phyloP scores from a whole-genome alignment of 495 filamentous ascomycete genomes.

The Platismatia glauca region DNA sequence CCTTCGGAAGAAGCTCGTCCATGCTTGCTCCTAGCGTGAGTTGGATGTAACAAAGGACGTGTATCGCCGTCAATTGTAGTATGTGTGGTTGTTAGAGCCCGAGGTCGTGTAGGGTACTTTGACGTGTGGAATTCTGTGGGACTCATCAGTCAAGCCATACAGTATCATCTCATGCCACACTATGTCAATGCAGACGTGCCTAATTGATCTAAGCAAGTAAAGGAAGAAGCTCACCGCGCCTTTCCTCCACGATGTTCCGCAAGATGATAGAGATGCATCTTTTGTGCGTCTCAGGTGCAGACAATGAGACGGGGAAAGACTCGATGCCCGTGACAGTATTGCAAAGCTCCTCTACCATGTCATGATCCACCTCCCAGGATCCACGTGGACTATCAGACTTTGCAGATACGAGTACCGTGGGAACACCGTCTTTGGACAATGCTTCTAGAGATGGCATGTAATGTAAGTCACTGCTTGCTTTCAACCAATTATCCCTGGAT shows the following conservation, averaged over 20 bases:
- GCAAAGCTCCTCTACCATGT: slow-evolving; percentile 48
- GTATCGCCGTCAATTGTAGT: neutral
- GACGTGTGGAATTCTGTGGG: neutral
- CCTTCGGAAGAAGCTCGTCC: slow-evolving; percentile 18
- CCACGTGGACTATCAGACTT: slow-evolving; percentile 69
- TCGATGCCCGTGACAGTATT: slow-evolving; percentile 51
- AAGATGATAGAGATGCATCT: slow-evolving; percentile 72
- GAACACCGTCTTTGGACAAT: slow-evolving; percentile 55
- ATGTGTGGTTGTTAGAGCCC: slow-evolving; percentile 6
- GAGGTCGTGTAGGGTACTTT: neutral
- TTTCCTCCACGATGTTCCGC: slow-evolving; percentile 52
- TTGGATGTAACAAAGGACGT: neutral
- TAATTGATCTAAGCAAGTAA: neutral
- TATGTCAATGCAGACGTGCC: neutral
- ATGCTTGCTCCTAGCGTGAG: slow-evolving; percentile 13
- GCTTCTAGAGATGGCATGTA: slow-evolving; percentile 44
- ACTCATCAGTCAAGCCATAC: slow-evolving; percentile 2
- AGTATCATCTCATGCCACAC: neutral
- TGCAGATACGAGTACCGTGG: slow-evolving; percentile 68
- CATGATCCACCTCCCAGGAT: slow-evolving; percentile 50
- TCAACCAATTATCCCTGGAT: neutral
- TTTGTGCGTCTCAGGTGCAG: slow-evolving; percentile 63
- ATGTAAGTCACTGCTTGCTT: slow-evolving; percentile 13
- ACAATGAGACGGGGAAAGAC: slow-evolving; percentile 61
- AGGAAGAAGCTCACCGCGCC: slow-evolving; percentile 50